A percentile compares a stretch with the other conserved stretches of the same genome.
Conservation (phyloP, 805 yeast species). For the Helenozyma baotianmanensis region DNA sequence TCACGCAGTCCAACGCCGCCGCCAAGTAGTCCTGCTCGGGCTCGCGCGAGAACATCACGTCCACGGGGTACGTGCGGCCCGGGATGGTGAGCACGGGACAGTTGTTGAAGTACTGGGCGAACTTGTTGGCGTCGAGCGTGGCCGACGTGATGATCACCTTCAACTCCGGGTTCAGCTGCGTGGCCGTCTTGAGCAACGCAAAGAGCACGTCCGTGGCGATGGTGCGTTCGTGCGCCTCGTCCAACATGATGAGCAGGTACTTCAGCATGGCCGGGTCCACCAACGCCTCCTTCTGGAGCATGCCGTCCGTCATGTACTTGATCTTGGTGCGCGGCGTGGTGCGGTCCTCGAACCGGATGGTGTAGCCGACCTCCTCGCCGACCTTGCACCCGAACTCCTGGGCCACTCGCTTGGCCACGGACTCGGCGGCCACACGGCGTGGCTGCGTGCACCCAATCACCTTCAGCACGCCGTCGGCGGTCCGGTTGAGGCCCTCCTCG, state of each 20-base stretch:
- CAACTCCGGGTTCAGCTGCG: conserved; percentile 61
- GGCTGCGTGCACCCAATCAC: conserved; percentile 74
- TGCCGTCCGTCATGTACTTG: conserved; percentile 97
- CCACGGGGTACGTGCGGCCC: conserved; percentile 90
- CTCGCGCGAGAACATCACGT: conserved; percentile 68
- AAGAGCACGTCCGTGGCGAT: conserved; percentile 88
- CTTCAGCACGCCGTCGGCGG: conserved; percentile 16
- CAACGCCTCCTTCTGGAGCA: conserved; percentile 84
- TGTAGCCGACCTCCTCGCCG: conserved; percentile 79
- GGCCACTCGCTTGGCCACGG: conserved; percentile 81
- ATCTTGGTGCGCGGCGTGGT: conserved; percentile 55
- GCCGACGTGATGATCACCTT: conserved; percentile 88
- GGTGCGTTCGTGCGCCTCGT: conserved; percentile 97
- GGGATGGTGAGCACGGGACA: conserved; percentile 86
- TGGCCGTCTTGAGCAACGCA: conserved; percentile 77
- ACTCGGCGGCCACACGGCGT: conserved; percentile 75
- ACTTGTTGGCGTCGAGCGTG: conserved; percentile 84
- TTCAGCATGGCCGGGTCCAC: conserved; percentile 69
- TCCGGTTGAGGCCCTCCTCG: conserved; percentile 61
- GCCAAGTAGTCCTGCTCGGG: conserved; percentile 86
- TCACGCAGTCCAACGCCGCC: conserved; percentile 76
- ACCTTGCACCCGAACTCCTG: conserved; percentile 64
- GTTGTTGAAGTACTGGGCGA: conserved; percentile 66
- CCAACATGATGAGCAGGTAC: conserved; percentile 86
- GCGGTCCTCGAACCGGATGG: conserved; percentile 80